Base-by-base conservation (phyloP, 169 alveolate species). In the Besnoitia besnoiti region DNA sequence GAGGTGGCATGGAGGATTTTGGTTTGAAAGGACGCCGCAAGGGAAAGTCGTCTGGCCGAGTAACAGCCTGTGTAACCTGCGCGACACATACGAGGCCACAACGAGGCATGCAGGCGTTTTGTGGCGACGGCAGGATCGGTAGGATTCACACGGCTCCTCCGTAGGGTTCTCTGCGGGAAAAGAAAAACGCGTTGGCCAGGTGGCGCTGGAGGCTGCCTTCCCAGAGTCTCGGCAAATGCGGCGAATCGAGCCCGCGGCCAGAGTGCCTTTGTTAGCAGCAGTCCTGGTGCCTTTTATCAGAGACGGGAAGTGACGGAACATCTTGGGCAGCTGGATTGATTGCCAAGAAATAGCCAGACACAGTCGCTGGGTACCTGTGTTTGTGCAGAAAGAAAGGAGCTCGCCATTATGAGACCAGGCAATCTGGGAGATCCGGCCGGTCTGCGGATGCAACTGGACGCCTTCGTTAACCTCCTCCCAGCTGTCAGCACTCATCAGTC, bases 371-470 rank as follows among this genome's bases (percentile, higher is more conserved):
- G n/a, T 73, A 73, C 89, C 89, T 37, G 90, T 50, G n/a, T 90
- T 85, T 3, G 98, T 97, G 16, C 96, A 79, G 42, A 95, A 94
- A 33, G 97, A 91, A 44, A 97, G 89, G 27, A 97, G 96, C 92
- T 96, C 95, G 27, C 99, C 99, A 90, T 96, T 96, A 61, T 87
- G 85, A 33, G 97, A 92, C 98, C 98, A 97, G 49, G 91, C 59
- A 91, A 97, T 80, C 85, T 94, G 94, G 19, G 96, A 90, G 47
- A 97, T 96, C 75, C 87, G 87, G 46, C 82, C 82, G 44, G 12
- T 37, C 24, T 73, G 47, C 10, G 39, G 61, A 12, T n/a, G 61
- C 42, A 82, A 40, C 59, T 27, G 2, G 33, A 82, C 35, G 44
- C 89, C 46, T n/a, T 82, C 89, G 1, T 42, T 82, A n/a, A 82